Percentiles rank a stretch among this genome's conserved stretches.
phyloP scores from a whole-genome alignment of 331 rosid genomes.

The Ulmus americana region DNA sequence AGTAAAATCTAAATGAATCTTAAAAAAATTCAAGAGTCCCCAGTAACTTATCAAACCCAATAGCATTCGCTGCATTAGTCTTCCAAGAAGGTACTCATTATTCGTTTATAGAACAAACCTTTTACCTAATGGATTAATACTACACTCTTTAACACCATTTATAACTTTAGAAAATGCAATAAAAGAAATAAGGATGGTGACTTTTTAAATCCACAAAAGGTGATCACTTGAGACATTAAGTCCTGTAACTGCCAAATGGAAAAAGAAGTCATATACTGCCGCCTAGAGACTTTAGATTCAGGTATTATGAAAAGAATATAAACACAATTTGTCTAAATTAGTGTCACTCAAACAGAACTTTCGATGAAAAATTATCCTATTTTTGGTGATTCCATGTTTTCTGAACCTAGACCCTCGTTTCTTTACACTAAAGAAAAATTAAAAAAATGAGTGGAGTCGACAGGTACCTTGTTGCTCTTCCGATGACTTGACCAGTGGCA shows the following conservation, averaged over 20 bases:
- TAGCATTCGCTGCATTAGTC: background rate
- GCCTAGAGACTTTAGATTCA: background rate
- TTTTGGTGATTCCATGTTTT: background rate
- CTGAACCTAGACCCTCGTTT: background rate
- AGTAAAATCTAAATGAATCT: background rate
- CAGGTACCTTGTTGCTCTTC: slow-evolving; percentile 86
- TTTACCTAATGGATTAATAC: background rate
- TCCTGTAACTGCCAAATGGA: background rate
- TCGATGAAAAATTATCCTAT: background rate
- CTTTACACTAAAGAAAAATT: background rate
- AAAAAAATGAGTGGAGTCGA: background rate
- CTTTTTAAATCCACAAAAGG: background rate
- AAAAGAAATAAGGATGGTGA: background rate
- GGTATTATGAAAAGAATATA: background rate
- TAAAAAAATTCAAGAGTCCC: background rate
- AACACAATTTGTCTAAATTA: background rate
- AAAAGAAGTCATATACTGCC: background rate
- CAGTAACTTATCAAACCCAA: background rate
- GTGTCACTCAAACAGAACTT: background rate
- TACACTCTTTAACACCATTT: background rate
- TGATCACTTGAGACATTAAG: background rate
- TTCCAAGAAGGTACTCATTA: background rate
- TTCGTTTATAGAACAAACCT: background rate
- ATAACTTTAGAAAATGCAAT: background rate
- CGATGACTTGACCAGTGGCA: slow-evolving; percentile 71